phyloP scores from a whole-genome alignment of 805 yeast species.

The Wickerhamiella shivajii region DNA sequence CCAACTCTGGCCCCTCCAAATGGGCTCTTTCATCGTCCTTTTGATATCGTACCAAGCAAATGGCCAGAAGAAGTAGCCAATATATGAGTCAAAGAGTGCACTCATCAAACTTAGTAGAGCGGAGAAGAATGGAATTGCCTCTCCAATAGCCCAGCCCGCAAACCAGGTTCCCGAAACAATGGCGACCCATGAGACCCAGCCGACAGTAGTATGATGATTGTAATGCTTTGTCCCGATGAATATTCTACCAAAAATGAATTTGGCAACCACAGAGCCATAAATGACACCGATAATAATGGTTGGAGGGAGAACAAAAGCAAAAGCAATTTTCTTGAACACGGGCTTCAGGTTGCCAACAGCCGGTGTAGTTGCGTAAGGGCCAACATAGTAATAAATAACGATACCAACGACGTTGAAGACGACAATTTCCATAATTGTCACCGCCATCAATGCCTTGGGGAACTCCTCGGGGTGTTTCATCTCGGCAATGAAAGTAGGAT shows the following conservation, averaged over 20 bases:
- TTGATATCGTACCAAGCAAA: constrained; percentile 30
- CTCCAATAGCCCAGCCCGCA: constrained; percentile 43
- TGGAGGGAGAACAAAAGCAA: constrained; percentile 42
- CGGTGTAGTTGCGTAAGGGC: constrained; percentile 42
- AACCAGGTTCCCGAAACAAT: constrained; percentile 35
- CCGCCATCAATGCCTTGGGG: constrained; percentile 39
- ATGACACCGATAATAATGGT: constrained; percentile 41
- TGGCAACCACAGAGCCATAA: constrained; percentile 40
- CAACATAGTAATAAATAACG: constrained; percentile 43
- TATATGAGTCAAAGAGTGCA: constrained; percentile 51
- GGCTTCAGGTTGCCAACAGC: constrained; percentile 41
- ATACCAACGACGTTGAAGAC: constrained; percentile 42
- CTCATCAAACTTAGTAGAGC: constrained; percentile 45
- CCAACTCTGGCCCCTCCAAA: too few species aligned
- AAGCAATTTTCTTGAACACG: constrained; percentile 37
- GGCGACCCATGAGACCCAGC: constrained; percentile 40
- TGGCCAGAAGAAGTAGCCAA: constrained; percentile 50
- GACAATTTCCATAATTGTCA: constrained; percentile 36
- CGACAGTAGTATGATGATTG: constrained; percentile 33
- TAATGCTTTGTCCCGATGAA: constrained; percentile 34
- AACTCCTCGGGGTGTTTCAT: constrained; percentile 45
- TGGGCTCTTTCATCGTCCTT: too few species aligned
- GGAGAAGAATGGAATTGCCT: constrained; percentile 49
- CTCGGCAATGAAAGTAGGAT: constrained; percentile 46
- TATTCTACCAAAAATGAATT: constrained; percentile 35